These are phyloP conservation scores for Phellopilus nigrolimitatus DNA, from an alignment of 1,284 basidiomycete genomes.

Conservation along the genomic window DNA sequence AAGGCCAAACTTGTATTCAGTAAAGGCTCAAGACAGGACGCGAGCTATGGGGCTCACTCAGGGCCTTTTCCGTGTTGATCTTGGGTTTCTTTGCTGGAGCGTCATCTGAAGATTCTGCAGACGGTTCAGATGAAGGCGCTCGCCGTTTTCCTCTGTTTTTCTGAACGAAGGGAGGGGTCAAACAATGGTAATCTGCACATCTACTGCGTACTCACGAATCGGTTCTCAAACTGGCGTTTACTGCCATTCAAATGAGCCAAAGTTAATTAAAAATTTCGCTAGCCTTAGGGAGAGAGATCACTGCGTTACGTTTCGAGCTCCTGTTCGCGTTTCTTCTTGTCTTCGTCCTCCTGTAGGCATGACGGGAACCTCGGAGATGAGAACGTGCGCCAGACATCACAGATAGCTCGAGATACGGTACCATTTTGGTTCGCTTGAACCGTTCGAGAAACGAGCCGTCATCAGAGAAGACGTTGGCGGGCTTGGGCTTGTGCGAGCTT, in stretches of 20 bases:
- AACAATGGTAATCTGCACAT: background rate
- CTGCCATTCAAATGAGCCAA: slow-evolving; percentile 31
- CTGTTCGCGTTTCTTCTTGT: slow-evolving; percentile 50
- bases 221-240: slow-evolving; percentile 53
- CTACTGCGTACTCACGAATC: slow-evolving; percentile 47
- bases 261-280: slow-evolving; percentile 9
- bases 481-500: slow-evolving; percentile 34
- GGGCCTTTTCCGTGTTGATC: slow-evolving; percentile 25
- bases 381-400: background rate
- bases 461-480: slow-evolving; percentile 52
- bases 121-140: slow-evolving; percentile 36
- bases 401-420: slow-evolving; percentile 20
- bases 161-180: slow-evolving; percentile 30
- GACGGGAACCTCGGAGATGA: background rate
- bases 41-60: slow-evolving; percentile 28
- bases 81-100: slow-evolving; percentile 38
- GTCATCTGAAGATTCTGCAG: slow-evolving; percentile 29
- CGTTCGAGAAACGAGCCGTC: slow-evolving; percentile 57
- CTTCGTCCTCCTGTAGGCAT: slow-evolving; percentile 48
- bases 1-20: background rate
- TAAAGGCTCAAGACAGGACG: background rate
- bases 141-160: slow-evolving; percentile 58
- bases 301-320: slow-evolving; percentile 39
- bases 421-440: slow-evolving; percentile 50
- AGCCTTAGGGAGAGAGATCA: slow-evolving; percentile 6